Percentiles rank a stretch among this genome's conserved stretches.
These are phyloP conservation scores for Grigorovia yakushimaensis DNA, from an alignment of 805 yeast species.

Conservation along the genomic window DNA sequence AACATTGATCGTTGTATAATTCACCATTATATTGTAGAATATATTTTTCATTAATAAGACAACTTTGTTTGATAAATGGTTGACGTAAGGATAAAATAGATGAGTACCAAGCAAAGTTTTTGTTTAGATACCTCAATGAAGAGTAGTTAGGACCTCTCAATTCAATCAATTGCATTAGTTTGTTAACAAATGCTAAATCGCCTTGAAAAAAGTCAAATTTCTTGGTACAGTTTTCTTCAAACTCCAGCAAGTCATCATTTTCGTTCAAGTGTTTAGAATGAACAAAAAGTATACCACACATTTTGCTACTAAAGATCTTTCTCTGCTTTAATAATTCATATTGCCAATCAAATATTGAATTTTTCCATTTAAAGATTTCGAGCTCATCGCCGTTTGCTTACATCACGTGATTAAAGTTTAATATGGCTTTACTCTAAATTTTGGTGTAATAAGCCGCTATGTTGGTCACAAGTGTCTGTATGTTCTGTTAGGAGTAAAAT, in stretches of 20 bases:
- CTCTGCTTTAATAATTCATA: background rate
- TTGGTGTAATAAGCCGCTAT: background rate
- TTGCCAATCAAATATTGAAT: background rate
- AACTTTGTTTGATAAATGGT: conserved; percentile 75
- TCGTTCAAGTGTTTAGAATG: background rate
- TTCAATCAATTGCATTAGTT: conserved; percentile 36
- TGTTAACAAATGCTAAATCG: conserved; percentile 20
- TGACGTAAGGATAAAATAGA: conserved; percentile 73
- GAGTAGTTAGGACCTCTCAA: conserved; percentile 60
- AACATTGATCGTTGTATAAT: conserved; percentile 49
- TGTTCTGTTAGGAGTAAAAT: too few species aligned
- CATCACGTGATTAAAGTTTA: background rate
- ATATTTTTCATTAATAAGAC: conserved; percentile 27
- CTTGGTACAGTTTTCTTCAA: conserved; percentile 6
- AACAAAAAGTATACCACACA: conserved; percentile 1
- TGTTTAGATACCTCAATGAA: conserved; percentile 15
- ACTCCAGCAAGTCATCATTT: conserved; percentile 11
- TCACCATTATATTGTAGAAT: conserved; percentile 86
- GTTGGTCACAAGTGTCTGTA: too few species aligned
- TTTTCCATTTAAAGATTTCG: background rate
- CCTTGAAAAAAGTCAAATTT: conserved; percentile 1
- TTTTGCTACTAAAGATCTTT: background rate
- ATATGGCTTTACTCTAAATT: too few species aligned
- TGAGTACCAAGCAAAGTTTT: conserved; percentile 36
- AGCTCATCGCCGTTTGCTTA: background rate